phyloP scores from a whole-genome alignment of 2,329 filamentous ascomycete genomes.

The Calonectria naviculata region DNA sequence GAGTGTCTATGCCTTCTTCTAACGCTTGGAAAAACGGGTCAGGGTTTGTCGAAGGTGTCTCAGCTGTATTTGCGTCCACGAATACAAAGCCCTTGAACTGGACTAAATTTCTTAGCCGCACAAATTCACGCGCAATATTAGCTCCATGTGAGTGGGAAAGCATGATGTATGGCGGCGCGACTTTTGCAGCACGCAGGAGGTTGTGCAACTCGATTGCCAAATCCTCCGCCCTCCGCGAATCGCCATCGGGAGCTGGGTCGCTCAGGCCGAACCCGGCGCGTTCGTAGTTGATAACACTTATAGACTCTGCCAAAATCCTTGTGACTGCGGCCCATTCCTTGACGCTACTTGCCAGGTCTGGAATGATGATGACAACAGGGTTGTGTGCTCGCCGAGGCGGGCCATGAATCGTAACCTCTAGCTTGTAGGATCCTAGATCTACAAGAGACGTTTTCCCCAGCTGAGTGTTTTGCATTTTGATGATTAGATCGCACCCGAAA shows the following conservation, averaged over 20 bases:
- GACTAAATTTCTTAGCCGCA: conserved; percentile 4
- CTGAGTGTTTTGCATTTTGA: neutral
- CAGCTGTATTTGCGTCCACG: conserved; percentile 13
- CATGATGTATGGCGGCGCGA: conserved; percentile 27
- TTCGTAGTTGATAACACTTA: conserved; percentile 23
- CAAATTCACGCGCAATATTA: conserved; percentile 16
- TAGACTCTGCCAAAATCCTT: conserved; percentile 1
- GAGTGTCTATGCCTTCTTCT: neutral
- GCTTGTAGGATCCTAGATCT: conserved; percentile 20
- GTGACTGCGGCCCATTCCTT: conserved; percentile 28
- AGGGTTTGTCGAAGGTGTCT: neutral
- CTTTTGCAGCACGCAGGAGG: conserved; percentile 17
- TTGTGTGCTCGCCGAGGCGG: conserved; percentile 30
- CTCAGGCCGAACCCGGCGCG: conserved; percentile 22
- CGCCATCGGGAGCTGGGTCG: conserved; percentile 4
- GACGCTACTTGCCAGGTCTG: conserved; percentile 21
- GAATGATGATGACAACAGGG: conserved; percentile 24
- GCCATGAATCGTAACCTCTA: conserved; percentile 5
- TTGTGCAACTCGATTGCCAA: conserved; percentile 21
- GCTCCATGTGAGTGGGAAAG: conserved; percentile 9
- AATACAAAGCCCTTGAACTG: conserved; percentile 31
- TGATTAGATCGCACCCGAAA: neutral
- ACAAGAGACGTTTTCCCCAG: conserved; percentile 2
- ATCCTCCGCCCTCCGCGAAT: neutral
- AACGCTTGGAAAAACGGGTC: neutral